Evolutionary conservation across 768 basidiomycete species (phyloP).

Genomic region (Paxillus rubicundulus): DNA sequence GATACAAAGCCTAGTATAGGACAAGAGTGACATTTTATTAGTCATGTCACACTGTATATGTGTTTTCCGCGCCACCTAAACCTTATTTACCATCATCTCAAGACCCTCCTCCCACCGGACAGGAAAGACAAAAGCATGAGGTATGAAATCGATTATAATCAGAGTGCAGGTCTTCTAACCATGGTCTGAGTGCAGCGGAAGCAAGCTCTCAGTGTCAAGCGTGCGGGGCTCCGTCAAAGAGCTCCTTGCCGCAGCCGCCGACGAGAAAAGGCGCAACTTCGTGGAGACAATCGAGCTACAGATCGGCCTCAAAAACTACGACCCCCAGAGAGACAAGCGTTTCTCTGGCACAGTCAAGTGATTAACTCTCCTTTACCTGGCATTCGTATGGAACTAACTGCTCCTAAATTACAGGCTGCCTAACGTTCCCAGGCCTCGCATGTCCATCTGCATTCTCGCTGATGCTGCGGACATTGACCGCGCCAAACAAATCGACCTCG

Average conservation of each 20-base stretch:
- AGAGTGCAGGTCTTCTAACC: background rate
- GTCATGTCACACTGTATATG: constrained; percentile 37
- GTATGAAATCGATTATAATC: constrained; percentile 12
- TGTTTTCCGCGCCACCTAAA: constrained; percentile 29
- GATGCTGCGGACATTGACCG: constrained; percentile 99
- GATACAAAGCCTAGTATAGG: background rate
- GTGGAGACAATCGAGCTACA: constrained; percentile 96
- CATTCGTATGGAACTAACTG: constrained; percentile 1
- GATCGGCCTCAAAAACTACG: constrained; percentile 98
- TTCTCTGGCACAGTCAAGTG: constrained; percentile 99
- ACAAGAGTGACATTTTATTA: constrained; percentile 14
- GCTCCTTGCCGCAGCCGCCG: constrained; percentile 76
- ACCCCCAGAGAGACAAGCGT: constrained; percentile 99
- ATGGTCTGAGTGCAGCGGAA: constrained; percentile 29
- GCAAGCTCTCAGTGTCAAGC: constrained; percentile 98
- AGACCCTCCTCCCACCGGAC: constrained; percentile 12
- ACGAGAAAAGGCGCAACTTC: constrained; percentile 91
- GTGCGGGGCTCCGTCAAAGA: constrained; percentile 98
- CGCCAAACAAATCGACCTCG: constrained; percentile 95
- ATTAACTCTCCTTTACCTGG: constrained; percentile 16
- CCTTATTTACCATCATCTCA: constrained; percentile 26
- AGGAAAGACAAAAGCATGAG: constrained; percentile 31
- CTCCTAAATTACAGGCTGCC: constrained; percentile 62
- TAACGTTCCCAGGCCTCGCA: constrained; percentile 95
- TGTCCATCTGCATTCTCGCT: constrained; percentile 99